phyloP scores from a whole-genome alignment of 23 red algal species.

The Cyanidioschyzon merolae region DNA sequence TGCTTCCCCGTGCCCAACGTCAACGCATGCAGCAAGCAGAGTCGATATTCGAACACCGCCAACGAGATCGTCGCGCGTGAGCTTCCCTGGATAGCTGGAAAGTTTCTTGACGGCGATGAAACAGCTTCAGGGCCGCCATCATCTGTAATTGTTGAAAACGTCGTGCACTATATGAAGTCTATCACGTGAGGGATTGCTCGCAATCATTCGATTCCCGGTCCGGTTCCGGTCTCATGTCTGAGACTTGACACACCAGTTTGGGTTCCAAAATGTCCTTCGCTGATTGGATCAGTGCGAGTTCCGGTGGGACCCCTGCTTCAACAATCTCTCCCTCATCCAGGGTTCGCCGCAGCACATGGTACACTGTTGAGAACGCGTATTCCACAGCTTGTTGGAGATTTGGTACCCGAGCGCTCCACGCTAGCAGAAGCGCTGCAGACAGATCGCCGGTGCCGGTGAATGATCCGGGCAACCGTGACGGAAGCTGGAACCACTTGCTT shows the following conservation, averaged over 20 bases:
- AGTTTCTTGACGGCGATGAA: no score
- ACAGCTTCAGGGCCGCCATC: no score
- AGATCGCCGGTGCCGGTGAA: constrained; percentile 88
- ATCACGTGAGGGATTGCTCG: no score
- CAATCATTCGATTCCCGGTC: no score
- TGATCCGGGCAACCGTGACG: constrained; percentile 28
- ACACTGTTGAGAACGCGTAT: constrained; percentile 44
- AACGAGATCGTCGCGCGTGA: neutral
- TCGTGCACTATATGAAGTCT: no score
- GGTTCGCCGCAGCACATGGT: constrained; percentile 47
- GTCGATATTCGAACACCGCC: neutral
- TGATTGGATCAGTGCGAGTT: constrained; percentile 46
- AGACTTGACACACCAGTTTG: neutral
- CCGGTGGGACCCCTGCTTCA: constrained; percentile 22
- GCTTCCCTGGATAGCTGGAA: neutral
- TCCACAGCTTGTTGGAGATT: constrained; percentile 20
- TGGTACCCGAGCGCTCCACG: constrained; percentile 23
- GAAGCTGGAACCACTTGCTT: constrained; percentile 31
- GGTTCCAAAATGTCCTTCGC: constrained; percentile 36
- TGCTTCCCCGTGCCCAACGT: neutral
- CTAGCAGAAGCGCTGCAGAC: constrained; percentile 68
- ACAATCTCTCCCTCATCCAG: constrained; percentile 1
- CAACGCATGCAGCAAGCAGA: neutral
- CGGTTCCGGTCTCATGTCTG: neutral
- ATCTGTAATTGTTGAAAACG: no score